Evolutionary conservation across 2,329 filamentous ascomycete genomes (phyloP).

Genomic region (Domatiomyces globalis): DNA sequence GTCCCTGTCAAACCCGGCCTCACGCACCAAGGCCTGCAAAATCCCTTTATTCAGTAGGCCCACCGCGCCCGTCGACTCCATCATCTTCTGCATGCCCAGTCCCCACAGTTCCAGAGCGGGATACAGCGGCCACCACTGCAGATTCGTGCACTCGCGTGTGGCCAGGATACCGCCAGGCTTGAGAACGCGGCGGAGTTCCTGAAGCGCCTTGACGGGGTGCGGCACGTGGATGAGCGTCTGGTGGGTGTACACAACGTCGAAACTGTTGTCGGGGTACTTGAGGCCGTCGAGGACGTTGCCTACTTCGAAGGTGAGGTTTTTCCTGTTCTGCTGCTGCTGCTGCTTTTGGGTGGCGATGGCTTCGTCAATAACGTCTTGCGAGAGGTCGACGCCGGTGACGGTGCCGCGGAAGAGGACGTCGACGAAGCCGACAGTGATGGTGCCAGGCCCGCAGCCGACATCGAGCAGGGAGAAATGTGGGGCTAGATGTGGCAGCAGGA

Average conservation of each 20-base stretch:
- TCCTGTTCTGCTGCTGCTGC: slow-evolving; percentile 7
- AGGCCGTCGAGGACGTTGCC: slow-evolving; percentile 27
- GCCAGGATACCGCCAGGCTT: slow-evolving; percentile 31
- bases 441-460: slow-evolving; percentile 37
- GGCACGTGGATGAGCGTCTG: slow-evolving; percentile 33
- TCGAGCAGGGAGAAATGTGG: slow-evolving; percentile 28
- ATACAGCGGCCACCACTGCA: slow-evolving; percentile 23
- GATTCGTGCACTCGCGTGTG: slow-evolving; percentile 19
- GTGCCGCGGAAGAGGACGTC: slow-evolving; percentile 28
- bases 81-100: slow-evolving; percentile 18
- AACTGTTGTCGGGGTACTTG: slow-evolving; percentile 27
- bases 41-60: slow-evolving; percentile 13
- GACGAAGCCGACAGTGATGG: slow-evolving; percentile 34
- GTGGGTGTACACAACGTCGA: slow-evolving; percentile 33
- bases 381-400: slow-evolving; percentile 29
- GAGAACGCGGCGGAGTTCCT: slow-evolving; percentile 23
- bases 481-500: slow-evolving; percentile 24
- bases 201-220: slow-evolving; percentile 9
- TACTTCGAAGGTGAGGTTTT: slow-evolving; percentile 21
- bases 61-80: slow-evolving; percentile 13
- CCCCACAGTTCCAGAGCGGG: slow-evolving; percentile 22
- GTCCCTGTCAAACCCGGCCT: slow-evolving; percentile 21
- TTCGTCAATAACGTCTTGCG: slow-evolving; percentile 21
- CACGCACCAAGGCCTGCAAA: slow-evolving; percentile 23
- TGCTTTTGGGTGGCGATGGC: slow-evolving; percentile 19